A percentile compares a stretch with the other conserved stretches of the same genome.
Conservation (phyloP, 371 early-diverging fungal species). For the Rhizopus delemar region DNA sequence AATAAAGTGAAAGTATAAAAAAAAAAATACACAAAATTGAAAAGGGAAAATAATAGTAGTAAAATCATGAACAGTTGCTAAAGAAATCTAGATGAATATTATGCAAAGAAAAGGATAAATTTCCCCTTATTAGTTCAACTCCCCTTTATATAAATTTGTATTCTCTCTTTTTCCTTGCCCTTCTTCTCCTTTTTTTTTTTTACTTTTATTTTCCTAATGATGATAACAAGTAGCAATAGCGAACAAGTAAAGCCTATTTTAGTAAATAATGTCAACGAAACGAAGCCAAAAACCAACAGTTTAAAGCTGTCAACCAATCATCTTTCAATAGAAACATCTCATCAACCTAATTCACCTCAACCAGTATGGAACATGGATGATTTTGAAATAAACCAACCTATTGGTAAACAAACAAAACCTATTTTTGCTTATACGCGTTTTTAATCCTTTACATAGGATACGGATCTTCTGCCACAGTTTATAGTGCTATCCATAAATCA, state of each 20-base stretch:
- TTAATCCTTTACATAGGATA: conserved; percentile 53
- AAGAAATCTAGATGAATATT: neutral
- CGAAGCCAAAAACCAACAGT: conserved; percentile 7
- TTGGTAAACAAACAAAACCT: conserved; percentile 17
- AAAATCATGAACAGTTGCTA: neutral
- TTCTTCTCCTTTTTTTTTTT: conserved; percentile 1
- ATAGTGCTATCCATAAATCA: conserved; percentile 53
- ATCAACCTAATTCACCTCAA: conserved; percentile 3
- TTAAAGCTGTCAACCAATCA: conserved; percentile 2
- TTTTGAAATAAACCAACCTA: conserved; percentile 35
- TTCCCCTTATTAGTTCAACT: conserved; percentile 3
- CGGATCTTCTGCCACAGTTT: conserved; percentile 83
- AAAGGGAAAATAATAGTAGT: no score
- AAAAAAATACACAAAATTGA: no score
- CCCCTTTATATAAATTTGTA: neutral
- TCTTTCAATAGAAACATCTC: neutral
- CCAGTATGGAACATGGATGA: conserved; percentile 29
- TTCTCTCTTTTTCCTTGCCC: neutral
- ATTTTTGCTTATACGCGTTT: neutral
- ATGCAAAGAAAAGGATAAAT: neutral
- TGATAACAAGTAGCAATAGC: conserved; percentile 8
- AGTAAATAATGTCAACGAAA: conserved; percentile 15
- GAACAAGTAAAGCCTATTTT: conserved; percentile 19
- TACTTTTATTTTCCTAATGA: neutral
- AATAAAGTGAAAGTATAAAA: no score